Conservation (phyloP, 495 filamentous ascomycete genomes). For the Parachaetomium inaequale region DNA sequence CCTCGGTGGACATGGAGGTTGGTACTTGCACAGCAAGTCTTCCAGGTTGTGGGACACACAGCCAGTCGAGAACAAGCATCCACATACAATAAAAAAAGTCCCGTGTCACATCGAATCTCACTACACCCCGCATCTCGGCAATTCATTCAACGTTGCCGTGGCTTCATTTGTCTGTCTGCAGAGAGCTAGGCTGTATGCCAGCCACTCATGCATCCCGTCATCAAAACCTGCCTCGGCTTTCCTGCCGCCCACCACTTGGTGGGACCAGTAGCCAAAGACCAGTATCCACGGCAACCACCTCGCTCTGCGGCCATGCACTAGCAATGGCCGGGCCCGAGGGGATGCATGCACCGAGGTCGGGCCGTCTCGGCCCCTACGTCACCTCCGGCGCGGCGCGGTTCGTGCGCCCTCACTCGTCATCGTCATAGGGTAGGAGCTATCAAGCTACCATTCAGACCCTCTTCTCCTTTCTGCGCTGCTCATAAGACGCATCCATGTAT, state of each 20-base stretch:
- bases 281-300: slow-evolving; percentile 19
- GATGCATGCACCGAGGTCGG: slow-evolving; percentile 15
- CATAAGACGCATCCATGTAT: slow-evolving; percentile 12
- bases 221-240: slow-evolving; percentile 11
- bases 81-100: no score
- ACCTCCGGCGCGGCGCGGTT: slow-evolving; percentile 19
- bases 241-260: slow-evolving; percentile 31
- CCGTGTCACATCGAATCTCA: not conserved
- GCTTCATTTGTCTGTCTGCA: slow-evolving; percentile 19
- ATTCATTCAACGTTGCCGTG: slow-evolving; percentile 7
- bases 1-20: no score
- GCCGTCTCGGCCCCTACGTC: slow-evolving; percentile 5
- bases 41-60: no score
- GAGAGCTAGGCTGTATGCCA: slow-evolving; percentile 9
- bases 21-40: no score
- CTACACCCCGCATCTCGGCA: not conserved
- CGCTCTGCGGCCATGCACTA: slow-evolving; percentile 29
- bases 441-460: slow-evolving; percentile 50
- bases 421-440: slow-evolving; percentile 50
- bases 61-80: no score
- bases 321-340: slow-evolving; percentile 27
- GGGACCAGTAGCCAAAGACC: slow-evolving; percentile 23
- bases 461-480: slow-evolving; percentile 15
- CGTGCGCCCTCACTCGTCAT: slow-evolving; percentile 8
- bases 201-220: slow-evolving; percentile 5